Evolutionary conservation across 1,284 basidiomycete genomes (phyloP).

Genomic region (Ustilago crameri): DNA sequence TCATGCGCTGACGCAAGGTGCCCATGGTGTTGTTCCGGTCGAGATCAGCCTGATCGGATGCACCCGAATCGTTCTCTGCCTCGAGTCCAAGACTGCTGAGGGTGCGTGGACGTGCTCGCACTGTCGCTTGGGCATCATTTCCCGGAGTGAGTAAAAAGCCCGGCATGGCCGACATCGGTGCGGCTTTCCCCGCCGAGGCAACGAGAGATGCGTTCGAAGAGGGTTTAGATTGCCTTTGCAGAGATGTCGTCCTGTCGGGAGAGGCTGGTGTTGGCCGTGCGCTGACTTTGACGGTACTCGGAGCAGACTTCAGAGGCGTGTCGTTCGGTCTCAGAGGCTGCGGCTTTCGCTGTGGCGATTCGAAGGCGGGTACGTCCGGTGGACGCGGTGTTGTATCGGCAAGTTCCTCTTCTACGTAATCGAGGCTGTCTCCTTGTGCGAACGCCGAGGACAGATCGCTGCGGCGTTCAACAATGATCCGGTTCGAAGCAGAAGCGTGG

Average conservation of each 20-base stretch:
- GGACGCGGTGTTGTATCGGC: slow-evolving; percentile 25
- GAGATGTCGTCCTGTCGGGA: slow-evolving; percentile 41
- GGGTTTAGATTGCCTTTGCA: too few species aligned
- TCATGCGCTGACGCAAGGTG: slow-evolving; percentile 57
- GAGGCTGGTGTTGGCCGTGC: slow-evolving; percentile 19
- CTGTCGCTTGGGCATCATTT: background rate
- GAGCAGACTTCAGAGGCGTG: background rate
- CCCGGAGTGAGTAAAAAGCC: slow-evolving; percentile 13
- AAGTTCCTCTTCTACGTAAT: slow-evolving; percentile 18
- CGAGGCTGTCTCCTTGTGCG: slow-evolving; percentile 8
- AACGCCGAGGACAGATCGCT: slow-evolving; percentile 18
- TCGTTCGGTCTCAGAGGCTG: slow-evolving; percentile 7
- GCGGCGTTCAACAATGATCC: slow-evolving; percentile 38
- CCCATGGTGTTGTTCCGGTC: slow-evolving; percentile 16
- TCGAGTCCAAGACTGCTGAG: slow-evolving; percentile 41
- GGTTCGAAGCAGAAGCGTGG: slow-evolving; percentile 8
- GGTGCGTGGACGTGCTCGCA: slow-evolving; percentile 18
- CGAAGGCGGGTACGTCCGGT: slow-evolving; percentile 13
- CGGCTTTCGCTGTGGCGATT: slow-evolving; percentile 9
- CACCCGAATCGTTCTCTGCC: slow-evolving; percentile 25
- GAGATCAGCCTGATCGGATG: background rate
- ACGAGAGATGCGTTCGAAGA: too few species aligned
- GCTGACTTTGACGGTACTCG: slow-evolving; percentile 5
- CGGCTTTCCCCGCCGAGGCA: background rate
- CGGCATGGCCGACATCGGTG: slow-evolving; percentile 22